Conservation (phyloP, 768 basidiomycete species). For the Kwoniella sp. region DNA sequence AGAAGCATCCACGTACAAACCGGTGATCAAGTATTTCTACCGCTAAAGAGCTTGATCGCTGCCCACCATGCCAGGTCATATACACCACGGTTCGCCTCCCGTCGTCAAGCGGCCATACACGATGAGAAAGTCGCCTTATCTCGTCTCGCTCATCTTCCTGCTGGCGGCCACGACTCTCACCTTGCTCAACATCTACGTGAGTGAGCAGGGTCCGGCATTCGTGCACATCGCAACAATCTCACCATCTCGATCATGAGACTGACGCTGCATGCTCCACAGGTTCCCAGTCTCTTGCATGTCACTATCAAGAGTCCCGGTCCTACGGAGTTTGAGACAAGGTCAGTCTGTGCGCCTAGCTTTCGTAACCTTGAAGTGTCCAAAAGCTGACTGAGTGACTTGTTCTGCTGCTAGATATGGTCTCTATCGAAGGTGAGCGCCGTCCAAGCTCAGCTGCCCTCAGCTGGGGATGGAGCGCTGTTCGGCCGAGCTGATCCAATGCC, state of each 20-base stretch:
- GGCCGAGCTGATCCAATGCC: conserved; percentile 11
- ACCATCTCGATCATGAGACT: not conserved
- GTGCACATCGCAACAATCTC: not conserved
- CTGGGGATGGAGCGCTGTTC: not conserved
- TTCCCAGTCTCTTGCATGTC: conserved; percentile 49
- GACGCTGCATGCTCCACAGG: conserved; percentile 18
- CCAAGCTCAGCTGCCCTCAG: not conserved
- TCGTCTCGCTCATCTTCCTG: conserved; percentile 46
- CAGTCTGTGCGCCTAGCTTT: no score
- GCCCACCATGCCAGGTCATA: conserved; percentile 20
- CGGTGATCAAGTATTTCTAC: no score
- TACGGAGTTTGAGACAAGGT: conserved; percentile 52
- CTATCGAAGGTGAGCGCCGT: conserved; percentile 39
- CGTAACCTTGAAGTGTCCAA: no score
- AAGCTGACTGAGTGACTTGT: conserved; percentile 4
- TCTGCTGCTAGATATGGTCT: conserved; percentile 48
- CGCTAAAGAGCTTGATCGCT: not conserved
- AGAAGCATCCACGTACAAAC: no score
- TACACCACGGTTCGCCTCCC: conserved; percentile 15
- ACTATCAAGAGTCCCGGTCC: conserved; percentile 44
- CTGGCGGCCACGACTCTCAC: conserved; percentile 49
- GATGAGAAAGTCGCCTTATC: conserved; percentile 49
- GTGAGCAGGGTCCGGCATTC: conserved; percentile 8
- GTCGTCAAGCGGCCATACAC: conserved; percentile 26
- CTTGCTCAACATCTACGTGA: conserved; percentile 50